Evolutionary conservation across 2,329 filamentous ascomycete genomes (phyloP), one percentile per base, ranked within the genome.

Genomic region (Plectosphaerella plurivora): DNA sequence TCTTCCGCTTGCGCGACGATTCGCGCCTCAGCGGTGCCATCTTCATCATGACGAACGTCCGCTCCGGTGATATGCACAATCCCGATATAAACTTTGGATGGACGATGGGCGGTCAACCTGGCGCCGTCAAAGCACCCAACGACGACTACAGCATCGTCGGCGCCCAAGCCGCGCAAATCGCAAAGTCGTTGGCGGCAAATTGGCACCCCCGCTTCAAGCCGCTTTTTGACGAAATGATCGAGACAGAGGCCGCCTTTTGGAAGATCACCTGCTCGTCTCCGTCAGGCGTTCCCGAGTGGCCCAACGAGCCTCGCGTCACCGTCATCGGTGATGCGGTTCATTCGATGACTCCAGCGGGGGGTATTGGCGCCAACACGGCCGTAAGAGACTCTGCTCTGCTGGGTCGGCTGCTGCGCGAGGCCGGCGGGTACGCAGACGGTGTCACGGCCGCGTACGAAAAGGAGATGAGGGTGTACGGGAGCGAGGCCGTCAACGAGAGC

Each of bases 251-350:
- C 0, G 82, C 83, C 0, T 86, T 87, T 57, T 86, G 82, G 81
- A 86, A 84, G 59, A 85, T 87, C 47, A 85, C 82, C 2, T 86
- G 81, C 57, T 84, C 81, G 0, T 76, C 73, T 0, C 83, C 82
- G 0, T 71, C 71, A 1, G 82, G 82, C 2, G 79, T 86, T 0
- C 83, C 83, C 0, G 71, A 78, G 45, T 86, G 83, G 83, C 59
- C 67, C 9, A 85, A 82, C 45, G 75, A 83, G 50, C 73, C 77
- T 0, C 72, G 82, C 0, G 79, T 83, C 10, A 83, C 81, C 0
- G 70, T 83, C 1, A 78, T 84, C 51, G 81, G 81, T 1, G 81
- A 84, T 58, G 79, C 81, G 0, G 78, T 65, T 3, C 81, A 83
- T 55, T 74, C 73, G 1, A 83, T 83, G 80, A 83, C 79, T 0